Evolutionary conservation across 139 green algal species (phyloP), one percentile per base, ranked within the genome.

Genomic region (Chlorella sp.): DNA sequence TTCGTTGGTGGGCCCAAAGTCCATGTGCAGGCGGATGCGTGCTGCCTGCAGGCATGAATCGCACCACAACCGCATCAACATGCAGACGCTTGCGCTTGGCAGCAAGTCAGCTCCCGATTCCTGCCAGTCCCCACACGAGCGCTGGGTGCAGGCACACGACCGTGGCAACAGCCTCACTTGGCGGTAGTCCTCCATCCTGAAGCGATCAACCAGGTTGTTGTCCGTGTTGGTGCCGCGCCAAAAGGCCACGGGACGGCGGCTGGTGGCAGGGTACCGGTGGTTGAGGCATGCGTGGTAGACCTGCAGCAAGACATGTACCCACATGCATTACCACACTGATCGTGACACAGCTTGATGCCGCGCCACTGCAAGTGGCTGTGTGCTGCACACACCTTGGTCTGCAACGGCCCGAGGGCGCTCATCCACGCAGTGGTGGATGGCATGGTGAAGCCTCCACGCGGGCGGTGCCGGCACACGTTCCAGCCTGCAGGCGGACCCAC

Each of bases 201-300:
- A 55, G 42, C 17, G 10, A 17, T 55, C 42, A 10, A 55, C 33
- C 3, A 66, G 3, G 0, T 35, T 5, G 31, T 31, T 68, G 70
- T 83, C 81, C 22, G 81, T 87, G 42, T 70, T 82, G 71, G 65
- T 73, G 63, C 81, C 81, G 24, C 81, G 73, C 81, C 81, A 87
- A 3, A 82, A 49, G 1, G 66, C 81, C 30, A 77, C 62, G 24
- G 51, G 69, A 10, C 66, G 6, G 26, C 80, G 78, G 30, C 65
- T n/a, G 36, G 5, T 23, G 31, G 63, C 5, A 33, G 73, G 33
- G 26, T 14, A 60, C 24, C 67, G 61, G 29, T 73, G 60, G 61
- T 72, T 29, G 3, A 83, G 51, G 55, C 77, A 83, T 20, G 73
- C 42, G 36, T 72, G 51, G 32, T 69, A 63, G 20, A 75, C 35